Base-by-base conservation (phyloP, 2,329 filamentous ascomycete species). In the Daldinia sp. region DNA sequence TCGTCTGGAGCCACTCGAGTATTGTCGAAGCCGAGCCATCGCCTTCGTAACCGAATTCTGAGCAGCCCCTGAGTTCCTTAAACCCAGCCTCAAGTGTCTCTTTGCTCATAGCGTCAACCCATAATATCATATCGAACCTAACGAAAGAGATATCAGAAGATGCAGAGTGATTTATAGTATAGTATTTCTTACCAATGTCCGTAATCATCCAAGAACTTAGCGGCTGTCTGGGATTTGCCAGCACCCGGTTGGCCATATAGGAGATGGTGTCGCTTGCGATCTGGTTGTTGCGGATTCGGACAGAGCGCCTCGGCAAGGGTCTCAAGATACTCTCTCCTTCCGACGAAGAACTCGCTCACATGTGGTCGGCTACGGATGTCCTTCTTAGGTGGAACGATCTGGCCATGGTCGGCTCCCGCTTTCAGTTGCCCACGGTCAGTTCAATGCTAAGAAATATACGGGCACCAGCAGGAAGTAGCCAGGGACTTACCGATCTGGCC, bases 221-320 rank as follows among this genome's bases (percentile, higher is more conserved):
- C 33, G 0, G 74, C 77, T 3, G 78, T 77, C n/a, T 79, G 73
- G 0, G 75, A 79, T 46, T 80, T 80, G 0, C 78, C 77, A 0
- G 74, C 70, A 3, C 78, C 78, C 2, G 73, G 73, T 68, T 78
- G 73, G 0, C 78, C 78, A 28, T 74, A 63, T 15, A 65, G 10
- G 23, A 65, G 63, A 23, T 65, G 63, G 12, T 28, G 56, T 2
- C 63, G 39, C 4, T 35, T 41, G 41, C 20, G 48, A 33, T 65
- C 44, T 13, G 56, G 56, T 7, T 7, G 28, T 4, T 50, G 50
- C 13, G 33, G 1, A 79, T 6, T 59, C 5, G 33, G 65, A 1
- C 18, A 53, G 30, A 75, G 73, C 37, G 68, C 63, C 3, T 48
- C 13, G 6, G 72, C 67, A 0, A 79, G 68, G 6, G 26, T 74